phyloP scores from a whole-genome alignment of 83 land plant genomes.

The Diphasiastrum complanatum region DNA sequence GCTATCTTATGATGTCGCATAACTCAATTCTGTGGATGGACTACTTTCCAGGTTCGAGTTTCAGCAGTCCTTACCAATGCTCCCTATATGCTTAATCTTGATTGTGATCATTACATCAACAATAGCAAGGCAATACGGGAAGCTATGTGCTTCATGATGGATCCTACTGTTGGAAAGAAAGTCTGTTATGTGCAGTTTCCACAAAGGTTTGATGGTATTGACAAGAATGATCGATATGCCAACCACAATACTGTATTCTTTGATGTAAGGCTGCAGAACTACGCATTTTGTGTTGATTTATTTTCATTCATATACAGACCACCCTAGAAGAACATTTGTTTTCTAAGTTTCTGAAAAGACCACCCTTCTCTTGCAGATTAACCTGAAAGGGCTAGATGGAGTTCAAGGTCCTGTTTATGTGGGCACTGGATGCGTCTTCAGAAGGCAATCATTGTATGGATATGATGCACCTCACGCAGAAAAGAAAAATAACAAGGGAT shows the following conservation, averaged over 20 bases:
- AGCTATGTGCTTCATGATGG: conserved; percentile 91
- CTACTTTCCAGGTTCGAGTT: conserved; percentile 57
- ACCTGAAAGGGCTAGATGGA: conserved; percentile 70
- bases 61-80: conserved; percentile 82
- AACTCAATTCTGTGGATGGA: background rate
- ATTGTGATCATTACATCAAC: conserved; percentile 50
- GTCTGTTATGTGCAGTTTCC: conserved; percentile 23
- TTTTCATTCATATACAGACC: background rate
- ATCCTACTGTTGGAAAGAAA: conserved; percentile 58
- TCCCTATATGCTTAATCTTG: conserved; percentile 58
- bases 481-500: conserved; percentile 50
- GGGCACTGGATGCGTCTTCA: conserved; percentile 65
- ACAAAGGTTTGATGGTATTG: conserved; percentile 37
- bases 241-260: conserved; percentile 75
- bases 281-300: no score
- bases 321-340: background rate
- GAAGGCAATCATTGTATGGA: conserved; percentile 73
- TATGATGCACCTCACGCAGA: conserved; percentile 65
- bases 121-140: conserved; percentile 30
- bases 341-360: background rate
- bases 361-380: conserved; percentile 38
- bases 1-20: background rate
- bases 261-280: conserved; percentile 44
- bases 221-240: conserved; percentile 72
- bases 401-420: conserved; percentile 71